Conservation (phyloP, 108 stramenopile species). For the Nitzschia sp. region DNA sequence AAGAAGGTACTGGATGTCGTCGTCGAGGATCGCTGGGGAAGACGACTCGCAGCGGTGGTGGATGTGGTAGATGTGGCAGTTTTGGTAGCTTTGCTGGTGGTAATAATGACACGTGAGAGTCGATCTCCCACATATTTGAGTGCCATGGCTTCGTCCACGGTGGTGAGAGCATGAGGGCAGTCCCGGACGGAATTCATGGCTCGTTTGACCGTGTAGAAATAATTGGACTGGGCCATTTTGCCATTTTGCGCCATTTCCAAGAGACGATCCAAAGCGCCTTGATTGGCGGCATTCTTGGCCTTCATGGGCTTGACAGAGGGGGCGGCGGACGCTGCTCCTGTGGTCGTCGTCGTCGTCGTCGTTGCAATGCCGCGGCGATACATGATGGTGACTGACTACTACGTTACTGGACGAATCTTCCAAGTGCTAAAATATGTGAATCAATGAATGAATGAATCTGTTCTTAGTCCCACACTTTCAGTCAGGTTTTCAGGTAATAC, state of each 20-base stretch:
- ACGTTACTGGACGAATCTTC: no score
- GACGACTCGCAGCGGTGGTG: not conserved
- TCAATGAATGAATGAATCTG: no score
- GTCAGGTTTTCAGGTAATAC: no score
- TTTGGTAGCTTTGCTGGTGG: not conserved
- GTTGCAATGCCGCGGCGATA: no score
- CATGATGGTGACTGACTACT: no score
- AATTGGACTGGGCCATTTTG: slow-evolving; percentile 18
- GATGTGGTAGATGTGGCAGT: not conserved
- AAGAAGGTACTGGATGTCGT: not conserved
- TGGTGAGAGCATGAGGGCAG: slow-evolving; percentile 28
- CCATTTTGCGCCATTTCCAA: slow-evolving; percentile 13
- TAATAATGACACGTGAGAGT: slow-evolving; percentile 36
- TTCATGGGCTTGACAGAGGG: slow-evolving; percentile 1
- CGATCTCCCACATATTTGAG: slow-evolving; percentile 46
- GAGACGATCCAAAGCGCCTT: slow-evolving; percentile 38
- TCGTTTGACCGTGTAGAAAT: slow-evolving; percentile 19
- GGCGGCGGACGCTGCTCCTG: not conserved
- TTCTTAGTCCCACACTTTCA: no score
- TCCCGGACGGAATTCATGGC: slow-evolving; percentile 37
- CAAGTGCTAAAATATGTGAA: no score
- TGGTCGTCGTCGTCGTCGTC: not conserved
- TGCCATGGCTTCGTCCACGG: slow-evolving; percentile 36
- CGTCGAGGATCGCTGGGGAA: not conserved
- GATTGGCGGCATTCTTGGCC: slow-evolving; percentile 47